Conservation (phyloP, 805 yeast genomes). For the Pichia nakasei region DNA sequence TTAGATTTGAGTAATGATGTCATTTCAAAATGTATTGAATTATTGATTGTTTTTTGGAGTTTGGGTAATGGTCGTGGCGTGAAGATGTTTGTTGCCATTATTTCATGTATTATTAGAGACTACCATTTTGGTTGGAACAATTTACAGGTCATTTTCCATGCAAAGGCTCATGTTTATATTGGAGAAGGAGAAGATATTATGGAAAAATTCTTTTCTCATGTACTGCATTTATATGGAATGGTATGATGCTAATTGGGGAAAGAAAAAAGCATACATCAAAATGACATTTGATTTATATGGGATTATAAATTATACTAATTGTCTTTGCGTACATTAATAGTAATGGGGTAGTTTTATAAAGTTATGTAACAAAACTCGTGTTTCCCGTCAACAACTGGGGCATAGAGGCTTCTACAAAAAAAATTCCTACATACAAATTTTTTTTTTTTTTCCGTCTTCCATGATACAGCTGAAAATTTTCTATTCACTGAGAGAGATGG, state of each 20-base stretch:
- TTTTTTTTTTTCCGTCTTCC: neutral
- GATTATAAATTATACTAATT: too few species aligned
- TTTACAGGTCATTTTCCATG: conserved; percentile 19
- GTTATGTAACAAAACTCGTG: too few species aligned
- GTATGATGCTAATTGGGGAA: too few species aligned
- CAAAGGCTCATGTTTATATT: conserved; percentile 12
- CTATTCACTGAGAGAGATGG: neutral
- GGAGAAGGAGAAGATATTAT: conserved; percentile 14
- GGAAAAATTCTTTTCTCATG: conserved; percentile 24
- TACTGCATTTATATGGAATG: conserved; percentile 20
- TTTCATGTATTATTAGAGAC: conserved; percentile 34
- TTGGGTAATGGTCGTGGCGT: conserved; percentile 4
- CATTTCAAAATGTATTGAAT: conserved; percentile 11
- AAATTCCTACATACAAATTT: too few species aligned
- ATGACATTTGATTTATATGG: too few species aligned
- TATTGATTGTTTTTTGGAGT: conserved; percentile 21
- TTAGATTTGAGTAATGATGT: conserved; percentile 1
- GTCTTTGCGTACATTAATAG: too few species aligned
- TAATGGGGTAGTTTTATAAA: too few species aligned
- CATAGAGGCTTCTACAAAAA: too few species aligned
- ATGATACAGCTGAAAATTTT: neutral
- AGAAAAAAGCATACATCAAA: too few species aligned
- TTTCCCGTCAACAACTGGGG: too few species aligned
- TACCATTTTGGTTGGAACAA: conserved; percentile 43
- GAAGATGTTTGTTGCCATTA: conserved; percentile 26